Base-by-base conservation (phyloP, 169 alveolate species). In the Perkinsus olseni region DNA sequence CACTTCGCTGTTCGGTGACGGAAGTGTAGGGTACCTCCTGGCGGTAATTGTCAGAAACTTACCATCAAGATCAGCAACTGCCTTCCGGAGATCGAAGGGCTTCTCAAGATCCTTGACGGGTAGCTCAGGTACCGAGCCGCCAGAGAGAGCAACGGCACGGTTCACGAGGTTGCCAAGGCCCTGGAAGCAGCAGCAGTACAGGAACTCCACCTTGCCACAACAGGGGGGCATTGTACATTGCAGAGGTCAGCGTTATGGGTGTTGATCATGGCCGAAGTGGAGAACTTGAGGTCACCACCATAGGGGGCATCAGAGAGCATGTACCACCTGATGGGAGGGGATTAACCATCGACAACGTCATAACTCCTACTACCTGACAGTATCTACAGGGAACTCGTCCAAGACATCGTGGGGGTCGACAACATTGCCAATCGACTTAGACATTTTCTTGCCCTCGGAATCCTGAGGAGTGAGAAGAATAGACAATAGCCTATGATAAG, bases 381-480 rank as follows among this genome's bases (percentile, higher is more conserved):
- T 94, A 91, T 95, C 97, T 0, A 96, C 91, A 36, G 74, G 74
- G 94, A 38, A 74, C 91, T 74, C 37, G n/a, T 74, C 51, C 38
- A 74, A 74, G 38, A 93, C 62, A 51, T 94, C 95, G 45, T 74
- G 91, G 6, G 97, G 96, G 39, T 94, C 93, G 36, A 95, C 95
- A 17, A 94, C 95, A 94, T 98, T 98, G 50, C 98, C 98, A 62
- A 98, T 94, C 34, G 98, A 96, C 95, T 97, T 98, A 82, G 98
- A 94, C 99, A 98, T 98, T 94, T 98, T 98, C 62, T 97, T 96
- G 20, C 99, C 99, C 92, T 97, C 99, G 10, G 96, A 95, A 21
- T 98, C 82, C 82, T 62, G 31, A 28, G n/a, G n/a, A n/a, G n/a
- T n/a, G n/a, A n/a, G n/a, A n/a, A n/a, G n/a, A n/a, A n/a, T n/a